phyloP scores from a whole-genome alignment of 2,329 filamentous ascomycete genomes.

The Arthroderma sp. region DNA sequence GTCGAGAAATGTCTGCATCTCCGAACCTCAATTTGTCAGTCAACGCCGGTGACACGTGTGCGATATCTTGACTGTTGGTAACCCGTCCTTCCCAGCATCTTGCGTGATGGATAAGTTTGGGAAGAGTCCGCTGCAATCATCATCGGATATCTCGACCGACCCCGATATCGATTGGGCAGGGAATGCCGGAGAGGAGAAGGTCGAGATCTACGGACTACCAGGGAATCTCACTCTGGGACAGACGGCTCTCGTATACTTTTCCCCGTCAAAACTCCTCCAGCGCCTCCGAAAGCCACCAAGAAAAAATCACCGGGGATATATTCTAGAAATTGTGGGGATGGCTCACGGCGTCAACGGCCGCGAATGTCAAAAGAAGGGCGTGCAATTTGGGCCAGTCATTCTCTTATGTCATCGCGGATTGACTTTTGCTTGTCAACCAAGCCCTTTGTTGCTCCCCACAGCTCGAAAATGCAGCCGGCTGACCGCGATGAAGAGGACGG shows the following conservation, averaged over 20 bases:
- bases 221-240: neutral
- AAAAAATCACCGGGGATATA: neutral
- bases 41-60: neutral
- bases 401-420: constrained; percentile 2
- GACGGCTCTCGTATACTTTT: constrained; percentile 1
- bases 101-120: neutral
- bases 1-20: neutral
- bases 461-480: neutral
- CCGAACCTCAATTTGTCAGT: neutral
- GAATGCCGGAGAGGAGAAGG: neutral
- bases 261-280: neutral
- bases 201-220: neutral
- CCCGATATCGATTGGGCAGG: neutral
- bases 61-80: neutral
- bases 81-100: neutral
- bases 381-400: neutral
- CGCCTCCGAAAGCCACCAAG: neutral
- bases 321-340: constrained; percentile 6
- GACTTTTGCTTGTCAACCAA: neutral
- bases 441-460: neutral
- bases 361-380: constrained; percentile 8
- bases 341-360: neutral
- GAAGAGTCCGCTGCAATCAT: neutral
- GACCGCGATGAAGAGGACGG: neutral
- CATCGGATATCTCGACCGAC: neutral